phyloP scores from a whole-genome alignment of 2,329 filamentous ascomycete species.

The Colletotrichum australisinense region DNA sequence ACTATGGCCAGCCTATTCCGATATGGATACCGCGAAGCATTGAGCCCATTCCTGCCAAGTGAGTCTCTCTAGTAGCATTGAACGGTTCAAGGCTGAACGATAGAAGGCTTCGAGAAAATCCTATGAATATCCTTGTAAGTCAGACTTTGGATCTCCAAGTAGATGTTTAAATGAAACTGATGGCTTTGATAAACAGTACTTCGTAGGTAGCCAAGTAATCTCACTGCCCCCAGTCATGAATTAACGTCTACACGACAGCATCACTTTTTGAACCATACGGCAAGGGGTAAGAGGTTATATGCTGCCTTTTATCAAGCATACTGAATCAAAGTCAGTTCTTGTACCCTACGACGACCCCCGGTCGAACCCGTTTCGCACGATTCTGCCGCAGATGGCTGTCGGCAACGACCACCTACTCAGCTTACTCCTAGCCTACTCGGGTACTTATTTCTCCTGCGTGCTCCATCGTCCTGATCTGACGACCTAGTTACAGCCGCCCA shows the following conservation, averaged over 20 bases:
- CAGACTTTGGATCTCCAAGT: background rate
- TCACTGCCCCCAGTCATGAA: background rate
- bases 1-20: conserved; percentile 76
- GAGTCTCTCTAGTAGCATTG: conserved; percentile 31
- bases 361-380: conserved; percentile 64
- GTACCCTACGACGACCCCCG: conserved; percentile 63
- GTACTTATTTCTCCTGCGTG: conserved; percentile 38
- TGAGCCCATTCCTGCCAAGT: conserved; percentile 59
- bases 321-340: conserved; percentile 54
- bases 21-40: conserved; percentile 65
- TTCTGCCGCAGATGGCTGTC: conserved; percentile 71
- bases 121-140: conserved; percentile 78
- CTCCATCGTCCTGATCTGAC: background rate
- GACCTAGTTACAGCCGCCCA: conserved; percentile 69
- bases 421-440: conserved; percentile 81
- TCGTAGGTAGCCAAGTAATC: conserved; percentile 48
- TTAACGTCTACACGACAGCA: conserved; percentile 48
- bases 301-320: background rate
- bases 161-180: background rate
- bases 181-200: conserved; percentile 54
- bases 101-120: conserved; percentile 72
- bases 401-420: conserved; percentile 79
- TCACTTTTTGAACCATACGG: conserved; percentile 83
- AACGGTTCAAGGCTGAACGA: conserved; percentile 48
- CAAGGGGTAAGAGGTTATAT: conserved; percentile 67